Base-by-base conservation (phyloP, 139 green algal genomes). In the Chlamydomonas schloesseri region DNA sequence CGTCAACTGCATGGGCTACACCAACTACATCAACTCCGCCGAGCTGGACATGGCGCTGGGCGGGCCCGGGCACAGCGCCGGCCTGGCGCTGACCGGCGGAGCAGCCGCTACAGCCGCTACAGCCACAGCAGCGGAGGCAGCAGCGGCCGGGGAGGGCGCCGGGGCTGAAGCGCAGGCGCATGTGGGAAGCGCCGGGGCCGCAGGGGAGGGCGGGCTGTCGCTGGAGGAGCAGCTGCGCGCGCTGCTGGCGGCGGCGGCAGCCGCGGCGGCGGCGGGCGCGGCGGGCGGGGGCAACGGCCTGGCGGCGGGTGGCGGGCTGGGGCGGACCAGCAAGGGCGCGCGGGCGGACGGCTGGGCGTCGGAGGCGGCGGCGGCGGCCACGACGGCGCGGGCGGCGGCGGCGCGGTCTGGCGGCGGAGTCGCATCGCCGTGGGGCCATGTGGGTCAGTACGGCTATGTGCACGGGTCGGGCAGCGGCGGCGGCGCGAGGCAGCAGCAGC, bases 1-100 rank as follows among this genome's bases (percentile, higher is more conserved):
- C 31, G 33, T 77, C 6, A 50, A 78, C 68, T 50, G 80, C 34
- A 86, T 86, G 80, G 80, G 80, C 53, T 86, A 86, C 68, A 36
- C 68, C 47, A 78, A 86, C 53, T 78, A 78, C 23, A 50, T 86
- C 8, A 86, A 77, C 33, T 31, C 69, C 3, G 68, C 68, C 5
- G 68, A 78, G 69, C 50, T 86, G 33, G 80, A 86, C 80, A 78
- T 78, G 68, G 80, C 67, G 5, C 70, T 86, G 42, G 42, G 42
- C 69, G 34, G 26, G 1, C 67, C 67, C 17, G 17, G 33, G 31
- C 34, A 20, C 5, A n/a, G 34, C 69, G 42, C 42, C 6, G 42
- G 42, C 6, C 42, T 50, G 42, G 42, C 42, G 42, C 42, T 50
- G 42, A 50, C 5, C 6, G 42, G 42, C 42, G 42, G n/a, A n/a